Conservation (phyloP, 345 rosid genomes). For the rapeseed (Brassica napus) region DNA sequence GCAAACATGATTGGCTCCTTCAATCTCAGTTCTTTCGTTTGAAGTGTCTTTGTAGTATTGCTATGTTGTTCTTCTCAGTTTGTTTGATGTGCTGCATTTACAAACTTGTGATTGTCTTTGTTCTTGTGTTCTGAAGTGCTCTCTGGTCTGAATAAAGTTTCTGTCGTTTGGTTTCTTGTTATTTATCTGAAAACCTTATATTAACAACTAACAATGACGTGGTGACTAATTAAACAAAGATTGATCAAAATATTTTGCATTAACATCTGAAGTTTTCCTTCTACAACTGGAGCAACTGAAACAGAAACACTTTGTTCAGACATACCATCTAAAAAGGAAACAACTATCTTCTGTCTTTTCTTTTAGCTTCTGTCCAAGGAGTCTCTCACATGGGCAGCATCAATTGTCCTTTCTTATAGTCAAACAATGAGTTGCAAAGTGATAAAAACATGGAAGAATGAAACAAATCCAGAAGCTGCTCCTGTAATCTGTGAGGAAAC, state of each 20-base stretch:
- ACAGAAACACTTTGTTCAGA: background rate
- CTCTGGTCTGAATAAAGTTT: background rate
- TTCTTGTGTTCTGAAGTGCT: slow-evolving; percentile 7
- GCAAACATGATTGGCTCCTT: slow-evolving; percentile 44
- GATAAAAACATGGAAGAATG: background rate
- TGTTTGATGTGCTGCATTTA: slow-evolving; percentile 1
- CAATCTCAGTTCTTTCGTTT: slow-evolving; percentile 40
- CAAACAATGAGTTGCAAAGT: slow-evolving; percentile 1
- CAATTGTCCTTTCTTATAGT: background rate
- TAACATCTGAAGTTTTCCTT: slow-evolving; percentile 8
- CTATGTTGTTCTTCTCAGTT: background rate
- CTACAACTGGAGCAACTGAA: slow-evolving; percentile 24
- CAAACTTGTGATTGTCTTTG: background rate
- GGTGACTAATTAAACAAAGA: background rate
- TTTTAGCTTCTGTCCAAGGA: background rate
- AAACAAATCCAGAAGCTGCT: background rate
- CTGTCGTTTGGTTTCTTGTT: background rate
- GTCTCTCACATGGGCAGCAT: slow-evolving; percentile 7
- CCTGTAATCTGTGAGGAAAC: background rate
- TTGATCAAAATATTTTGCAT: slow-evolving; percentile 25
- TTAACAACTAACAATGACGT: background rate
- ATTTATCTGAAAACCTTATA: background rate
- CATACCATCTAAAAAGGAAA: background rate
- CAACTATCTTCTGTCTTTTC: background rate
- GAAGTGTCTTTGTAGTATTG: slow-evolving; percentile 17